Evolutionary conservation across 345 rosid species (phyloP), one percentile per base, ranked within the genome.

Genomic region (Rubroshorea leprosula): DNA sequence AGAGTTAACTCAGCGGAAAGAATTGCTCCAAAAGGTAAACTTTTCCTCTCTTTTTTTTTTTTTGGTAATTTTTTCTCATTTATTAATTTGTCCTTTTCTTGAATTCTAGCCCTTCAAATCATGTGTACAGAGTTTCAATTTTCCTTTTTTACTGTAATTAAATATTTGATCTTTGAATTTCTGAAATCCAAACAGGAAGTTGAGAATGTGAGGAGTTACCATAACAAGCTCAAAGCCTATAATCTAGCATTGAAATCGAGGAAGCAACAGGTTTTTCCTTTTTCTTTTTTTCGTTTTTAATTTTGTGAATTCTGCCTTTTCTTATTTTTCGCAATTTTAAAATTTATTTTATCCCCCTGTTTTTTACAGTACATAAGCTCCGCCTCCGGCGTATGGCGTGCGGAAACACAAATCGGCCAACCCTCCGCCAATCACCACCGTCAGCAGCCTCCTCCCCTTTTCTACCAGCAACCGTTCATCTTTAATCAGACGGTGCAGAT

Each of bases 101-200:
- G 4, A n/a, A n/a, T n/a, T n/a, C n/a, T n/a, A n/a, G n/a, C n/a
- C n/a, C n/a, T n/a, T n/a, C n/a, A n/a, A n/a, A n/a, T n/a, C n/a
- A n/a, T n/a, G n/a, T n/a, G n/a, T n/a, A n/a, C n/a, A n/a, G n/a
- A n/a, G n/a, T n/a, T n/a, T n/a, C n/a, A n/a, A n/a, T 43, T 50
- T 15, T 60, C 38, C n/a, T 23, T 15, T 22, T 0, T 35, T 49
- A 26, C 14, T 35, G 13, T 2, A 13, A 7, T 3, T 20, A 20
- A 3, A 35, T 52, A 10, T 41, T 45, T 1, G 24, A 27, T 49
- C 10, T 29, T n/a, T 65, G 19, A 47, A 24, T 16, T 21, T 16
- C 18, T 35, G 31, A 13, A 45, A 55, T 48, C 47, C 25, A 16
- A 57, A 62, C 74, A 79, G 83, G 74, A 75, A 23, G 23, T 75